Evolutionary conservation across 108 stramenopile species (phyloP).

Genomic region (Nannochloropsis oceanica): DNA sequence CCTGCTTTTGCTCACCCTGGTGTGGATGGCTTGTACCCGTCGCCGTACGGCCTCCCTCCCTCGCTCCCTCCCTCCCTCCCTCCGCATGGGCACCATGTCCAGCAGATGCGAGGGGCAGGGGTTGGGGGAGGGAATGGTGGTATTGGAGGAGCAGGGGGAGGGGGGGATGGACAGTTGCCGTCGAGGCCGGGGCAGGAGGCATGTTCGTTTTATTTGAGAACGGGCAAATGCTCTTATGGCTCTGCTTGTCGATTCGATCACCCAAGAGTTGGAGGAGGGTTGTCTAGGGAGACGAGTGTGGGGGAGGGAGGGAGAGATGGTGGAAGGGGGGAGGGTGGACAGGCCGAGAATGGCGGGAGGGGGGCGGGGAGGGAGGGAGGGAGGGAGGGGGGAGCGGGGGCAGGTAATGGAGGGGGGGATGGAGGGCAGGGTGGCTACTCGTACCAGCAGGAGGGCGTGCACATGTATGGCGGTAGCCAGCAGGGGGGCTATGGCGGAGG

Average conservation of each 20-base stretch:
- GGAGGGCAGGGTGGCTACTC: not conserved
- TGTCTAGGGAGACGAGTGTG: not conserved
- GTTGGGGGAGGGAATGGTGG: not conserved
- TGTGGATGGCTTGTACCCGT: not conserved
- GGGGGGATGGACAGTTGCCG: not conserved
- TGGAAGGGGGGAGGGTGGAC: not conserved
- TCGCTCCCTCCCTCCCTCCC: not conserved
- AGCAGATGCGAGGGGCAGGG: not conserved
- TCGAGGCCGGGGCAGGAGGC: not conserved
- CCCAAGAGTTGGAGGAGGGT: not conserved
- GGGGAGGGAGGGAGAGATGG: not conserved
- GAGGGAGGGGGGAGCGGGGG: no score
- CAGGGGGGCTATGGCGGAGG: not conserved
- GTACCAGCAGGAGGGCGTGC: not conserved
- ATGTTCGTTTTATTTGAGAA: not conserved
- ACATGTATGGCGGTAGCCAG: not conserved
- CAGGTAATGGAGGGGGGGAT: not conserved
- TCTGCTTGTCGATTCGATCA: not conserved
- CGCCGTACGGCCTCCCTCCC: not conserved
- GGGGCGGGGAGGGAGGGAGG: not conserved
- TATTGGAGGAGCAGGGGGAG: not conserved
- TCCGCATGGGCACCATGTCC: not conserved
- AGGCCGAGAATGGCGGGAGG: not conserved
- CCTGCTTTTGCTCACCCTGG: not conserved
- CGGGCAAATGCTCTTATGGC: slow-evolving; percentile 4